Percentiles rank a stretch among this genome's conserved stretches.
Evolutionary conservation across 1,139 yeast genomes (phyloP).

Genomic region (Pichia sp.): DNA sequence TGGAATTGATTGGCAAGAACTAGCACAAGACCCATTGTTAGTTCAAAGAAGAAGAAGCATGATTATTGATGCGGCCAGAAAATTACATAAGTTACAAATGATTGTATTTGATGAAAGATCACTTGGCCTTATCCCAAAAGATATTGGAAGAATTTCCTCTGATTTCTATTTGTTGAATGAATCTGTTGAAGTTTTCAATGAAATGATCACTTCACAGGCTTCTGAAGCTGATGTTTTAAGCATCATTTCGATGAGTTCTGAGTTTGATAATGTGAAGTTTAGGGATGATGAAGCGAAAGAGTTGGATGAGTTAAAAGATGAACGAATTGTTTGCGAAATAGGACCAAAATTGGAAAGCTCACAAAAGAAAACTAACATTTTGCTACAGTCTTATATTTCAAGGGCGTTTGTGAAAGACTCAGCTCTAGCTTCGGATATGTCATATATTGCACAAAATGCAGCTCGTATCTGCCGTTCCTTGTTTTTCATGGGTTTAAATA

Average conservation of each 20-base stretch:
- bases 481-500: constrained; percentile 75
- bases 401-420: constrained; percentile 70
- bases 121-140: constrained; percentile 76
- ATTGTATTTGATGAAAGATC: constrained; percentile 85
- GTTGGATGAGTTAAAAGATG: constrained; percentile 56
- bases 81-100: constrained; percentile 85
- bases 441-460: constrained; percentile 93
- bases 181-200: constrained; percentile 85
- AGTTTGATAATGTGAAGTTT: constrained; percentile 84
- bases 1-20: constrained; percentile 86
- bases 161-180: constrained; percentile 85
- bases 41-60: constrained; percentile 69
- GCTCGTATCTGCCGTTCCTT: constrained; percentile 90
- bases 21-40: constrained; percentile 77
- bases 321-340: constrained; percentile 71
- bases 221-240: constrained; percentile 90
- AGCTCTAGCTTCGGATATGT: constrained; percentile 78
- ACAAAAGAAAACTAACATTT: constrained; percentile 81
- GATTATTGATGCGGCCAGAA: constrained; percentile 74
- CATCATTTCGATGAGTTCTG: constrained; percentile 88
- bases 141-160: constrained; percentile 89
- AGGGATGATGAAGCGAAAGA: constrained; percentile 86
- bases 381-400: constrained; percentile 85
- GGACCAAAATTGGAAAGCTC: constrained; percentile 74
- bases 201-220: constrained; percentile 76